These are phyloP conservation scores for Diaporthe vexans DNA, from an alignment of 2,329 filamentous ascomycete genomes.

Conservation along the genomic window DNA sequence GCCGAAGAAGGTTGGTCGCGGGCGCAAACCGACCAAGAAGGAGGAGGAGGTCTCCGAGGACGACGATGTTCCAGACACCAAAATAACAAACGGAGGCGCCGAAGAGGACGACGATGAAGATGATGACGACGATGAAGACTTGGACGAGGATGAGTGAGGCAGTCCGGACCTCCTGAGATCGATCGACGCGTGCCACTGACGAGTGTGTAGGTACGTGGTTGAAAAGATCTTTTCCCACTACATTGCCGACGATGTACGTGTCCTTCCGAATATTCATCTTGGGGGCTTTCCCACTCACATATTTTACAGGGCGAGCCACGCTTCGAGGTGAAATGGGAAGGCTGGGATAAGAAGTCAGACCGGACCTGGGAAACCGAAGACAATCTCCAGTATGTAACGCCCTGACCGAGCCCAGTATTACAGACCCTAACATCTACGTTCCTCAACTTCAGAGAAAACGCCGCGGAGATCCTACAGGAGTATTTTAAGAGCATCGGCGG, in stretches of 20 bases:
- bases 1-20: constrained; percentile 40
- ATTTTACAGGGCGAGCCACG: constrained; percentile 61
- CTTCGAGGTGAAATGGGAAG: constrained; percentile 86
- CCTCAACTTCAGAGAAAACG: constrained; percentile 63
- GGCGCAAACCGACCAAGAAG: constrained; percentile 42
- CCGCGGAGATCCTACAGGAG: constrained; percentile 71
- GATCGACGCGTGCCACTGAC: constrained; percentile 48
- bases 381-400: constrained; percentile 70
- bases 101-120: constrained; percentile 44
- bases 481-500: constrained; percentile 77
- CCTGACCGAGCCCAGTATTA: background rate
- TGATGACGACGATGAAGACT: constrained; percentile 47
- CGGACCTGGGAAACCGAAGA: constrained; percentile 85
- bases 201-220: constrained; percentile 74
- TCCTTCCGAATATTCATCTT: background rate
- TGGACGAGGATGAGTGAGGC: constrained; percentile 48
- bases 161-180: constrained; percentile 26
- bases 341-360: constrained; percentile 78
- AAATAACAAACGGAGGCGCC: constrained; percentile 36
- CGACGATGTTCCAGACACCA: constrained; percentile 40
- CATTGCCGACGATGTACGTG: constrained; percentile 67
- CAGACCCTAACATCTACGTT: constrained; percentile 24
- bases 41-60: constrained; percentile 43
- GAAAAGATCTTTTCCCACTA: constrained; percentile 80
- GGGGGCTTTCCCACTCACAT: constrained; percentile 18